Base-by-base conservation (phyloP, 495 filamentous ascomycete genomes). In the Jackrogersella multiformis region DNA sequence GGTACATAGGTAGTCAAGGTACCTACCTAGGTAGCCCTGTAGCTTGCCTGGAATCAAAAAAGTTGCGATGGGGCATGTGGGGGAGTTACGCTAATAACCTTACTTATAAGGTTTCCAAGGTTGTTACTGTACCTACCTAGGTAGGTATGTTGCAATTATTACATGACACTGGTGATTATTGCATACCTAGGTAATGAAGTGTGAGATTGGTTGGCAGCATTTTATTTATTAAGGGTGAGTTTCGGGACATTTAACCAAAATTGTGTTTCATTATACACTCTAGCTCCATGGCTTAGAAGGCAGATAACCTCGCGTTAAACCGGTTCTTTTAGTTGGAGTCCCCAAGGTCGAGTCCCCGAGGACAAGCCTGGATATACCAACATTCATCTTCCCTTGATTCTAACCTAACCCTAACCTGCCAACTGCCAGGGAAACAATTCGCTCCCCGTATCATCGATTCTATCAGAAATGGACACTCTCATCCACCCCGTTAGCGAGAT, bases 391-490 rank as follows among this genome's bases (percentile, higher is more conserved):
- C n/a, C 16, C 48, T 10, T 28, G 2, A 10, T 12, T 15, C 4
- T 35, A 9, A 35, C n/a, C 18, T 8, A 18, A 21, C 5, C 48
- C 48, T n/a, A n/a, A n/a, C n/a, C n/a, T 9, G n/a, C 12, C 28
- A 34, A 18, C 16, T 7, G 3, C 16, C 13, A 20, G 8, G 39
- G 48, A 52, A 34, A 23, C 16, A 26, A 7, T 12, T 3, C 6
- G 16, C n/a, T 12, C n/a, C 20, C 18, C 23, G 16, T 34, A 44
- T 51, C n/a, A 20, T 21, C 1, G n/a, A n/a, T 38, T 16, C 9
- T 23, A 24, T 66, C 10, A 66, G 16, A 66, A 66, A 42, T 66
- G 56, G 20, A 36, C 24, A 15, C 46, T 32, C 21, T 59, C 54
- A 20, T 53, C 46, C 16, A 34, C 39, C 13, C 62, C 55, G 15